Conservation (phyloP, 208 protist genomes). For the Leishmania guyanensis region DNA sequence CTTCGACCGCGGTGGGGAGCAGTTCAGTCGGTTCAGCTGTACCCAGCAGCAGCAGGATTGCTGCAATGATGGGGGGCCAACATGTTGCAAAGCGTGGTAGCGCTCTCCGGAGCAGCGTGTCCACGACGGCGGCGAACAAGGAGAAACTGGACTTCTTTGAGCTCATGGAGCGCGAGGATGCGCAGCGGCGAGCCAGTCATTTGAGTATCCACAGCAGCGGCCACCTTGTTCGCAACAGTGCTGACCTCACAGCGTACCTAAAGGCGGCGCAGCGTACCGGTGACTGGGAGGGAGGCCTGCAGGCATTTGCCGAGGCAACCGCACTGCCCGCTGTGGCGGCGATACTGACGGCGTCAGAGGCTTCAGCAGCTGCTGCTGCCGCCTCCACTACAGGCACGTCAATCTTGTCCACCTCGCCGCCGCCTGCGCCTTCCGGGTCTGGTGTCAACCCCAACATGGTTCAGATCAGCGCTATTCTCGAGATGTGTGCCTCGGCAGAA, state of each 20-base stretch:
- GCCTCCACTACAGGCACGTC: neutral
- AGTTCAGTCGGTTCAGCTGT: neutral
- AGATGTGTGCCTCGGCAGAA: constrained; percentile 52
- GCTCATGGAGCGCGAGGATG: constrained; percentile 71
- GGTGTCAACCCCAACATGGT: constrained; percentile 40
- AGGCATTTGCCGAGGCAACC: constrained; percentile 51
- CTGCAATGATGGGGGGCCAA: constrained; percentile 1
- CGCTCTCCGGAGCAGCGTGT: neutral
- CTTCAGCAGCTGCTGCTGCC: neutral
- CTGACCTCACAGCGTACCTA: constrained; percentile 74
- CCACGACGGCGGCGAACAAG: constrained; percentile 9
- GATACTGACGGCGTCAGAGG: neutral
- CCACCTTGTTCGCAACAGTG: constrained; percentile 61
- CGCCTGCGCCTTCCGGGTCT: constrained; percentile 1
- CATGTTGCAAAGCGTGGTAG: neutral
- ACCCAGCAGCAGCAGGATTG: neutral
- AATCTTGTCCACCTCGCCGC: neutral
- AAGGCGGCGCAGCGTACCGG: constrained; percentile 48
- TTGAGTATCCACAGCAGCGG: constrained; percentile 43
- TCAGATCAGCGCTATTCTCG: constrained; percentile 59
- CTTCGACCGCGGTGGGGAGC: neutral
- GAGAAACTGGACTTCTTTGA: constrained; percentile 50
- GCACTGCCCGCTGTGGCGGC: constrained; percentile 13
- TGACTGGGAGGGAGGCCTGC: constrained; percentile 76
- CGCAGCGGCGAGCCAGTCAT: constrained; percentile 33